Conservation (phyloP, 495 filamentous ascomycete species). For the Alectoria sarmentosa region DNA sequence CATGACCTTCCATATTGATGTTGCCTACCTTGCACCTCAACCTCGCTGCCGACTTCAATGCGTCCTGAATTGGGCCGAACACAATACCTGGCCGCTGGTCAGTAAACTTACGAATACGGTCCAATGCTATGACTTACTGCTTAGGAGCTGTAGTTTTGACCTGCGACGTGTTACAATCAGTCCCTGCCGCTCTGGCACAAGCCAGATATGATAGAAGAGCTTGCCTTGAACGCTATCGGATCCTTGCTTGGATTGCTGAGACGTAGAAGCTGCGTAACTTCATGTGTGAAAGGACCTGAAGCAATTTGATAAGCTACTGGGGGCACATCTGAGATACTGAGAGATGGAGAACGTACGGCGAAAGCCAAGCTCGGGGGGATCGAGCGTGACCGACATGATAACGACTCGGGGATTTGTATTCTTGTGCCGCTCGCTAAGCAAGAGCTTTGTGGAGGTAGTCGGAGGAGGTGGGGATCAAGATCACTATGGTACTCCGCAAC, state of each 20-base stretch:
- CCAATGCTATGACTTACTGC: slow-evolving; percentile 58
- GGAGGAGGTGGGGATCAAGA: neutral
- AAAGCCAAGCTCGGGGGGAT: slow-evolving; percentile 88
- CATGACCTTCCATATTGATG: neutral
- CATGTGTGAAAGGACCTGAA: slow-evolving; percentile 86
- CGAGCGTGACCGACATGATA: slow-evolving; percentile 89
- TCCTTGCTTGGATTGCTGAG: slow-evolving; percentile 73
- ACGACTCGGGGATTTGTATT: neutral
- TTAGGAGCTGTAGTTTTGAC: slow-evolving; percentile 99
- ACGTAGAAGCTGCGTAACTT: slow-evolving; percentile 76
- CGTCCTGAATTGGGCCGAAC: slow-evolving; percentile 95
- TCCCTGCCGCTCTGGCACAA: neutral
- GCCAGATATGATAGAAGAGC: slow-evolving; percentile 19
- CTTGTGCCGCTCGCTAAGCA: neutral
- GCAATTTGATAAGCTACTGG: slow-evolving; percentile 18
- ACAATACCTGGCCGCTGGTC: slow-evolving; percentile 65
- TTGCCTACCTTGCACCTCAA: slow-evolving; percentile 83
- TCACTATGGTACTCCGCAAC: neutral
- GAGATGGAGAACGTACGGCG: slow-evolving; percentile 55
- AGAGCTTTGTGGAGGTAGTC: neutral
- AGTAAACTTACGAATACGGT: slow-evolving; percentile 25
- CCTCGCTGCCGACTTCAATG: slow-evolving; percentile 77
- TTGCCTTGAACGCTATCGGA: slow-evolving; percentile 92
- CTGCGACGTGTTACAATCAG: slow-evolving; percentile 37
- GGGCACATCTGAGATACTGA: neutral